Base-by-base conservation (phyloP, 768 basidiomycete genomes). In the Boletus vinaceobasis region DNA sequence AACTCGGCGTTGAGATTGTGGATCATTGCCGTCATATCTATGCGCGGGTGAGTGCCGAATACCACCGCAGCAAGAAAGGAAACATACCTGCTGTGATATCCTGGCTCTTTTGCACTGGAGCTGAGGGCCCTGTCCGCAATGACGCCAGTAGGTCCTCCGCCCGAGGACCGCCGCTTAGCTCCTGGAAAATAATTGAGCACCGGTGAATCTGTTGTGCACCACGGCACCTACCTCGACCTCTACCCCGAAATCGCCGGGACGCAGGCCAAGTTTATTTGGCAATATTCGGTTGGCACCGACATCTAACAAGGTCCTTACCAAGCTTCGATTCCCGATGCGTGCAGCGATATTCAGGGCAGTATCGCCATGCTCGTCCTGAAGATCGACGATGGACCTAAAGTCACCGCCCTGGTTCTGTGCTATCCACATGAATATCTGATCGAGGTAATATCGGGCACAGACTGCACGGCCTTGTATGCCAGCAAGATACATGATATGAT, bases 271-370 rank as follows among this genome's bases (percentile, higher is more conserved):
- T 68, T 98, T 98, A 73, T 99, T 99, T 19, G 88, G 82, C 56
- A 91, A 76, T 63, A 84, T 80, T 60, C 88, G 84, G 71, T 98
- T 96, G 6, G 96, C 97, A 13, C 93, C 94, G 8, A 93, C 90
- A 64, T 97, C 95, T 55, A 99, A 63, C 61, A 98, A 71, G 4
- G 92, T 87, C 63, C 88, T 78, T 14, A 98, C 93, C 55, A 98
- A 69, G 57, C 87, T 86, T 57, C 88, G 78, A 69, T 93, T 97
- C 2, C 97, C 97, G 1, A 98, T 88, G 52, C 96, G 75, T 1
- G 96, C 95, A 14, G 96, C 93, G 62, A 98, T 90, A 73, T 97
- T 97, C 64, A 99, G 71, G 7, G 93, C 93, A 0, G 96, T 98
- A 67, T 99, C 97, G 0, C 96, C 97, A 68, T 98, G 88, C 60